These are phyloP conservation scores for Silybum marianum DNA, from an alignment of 129 eudicot species.

Conservation along the genomic window DNA sequence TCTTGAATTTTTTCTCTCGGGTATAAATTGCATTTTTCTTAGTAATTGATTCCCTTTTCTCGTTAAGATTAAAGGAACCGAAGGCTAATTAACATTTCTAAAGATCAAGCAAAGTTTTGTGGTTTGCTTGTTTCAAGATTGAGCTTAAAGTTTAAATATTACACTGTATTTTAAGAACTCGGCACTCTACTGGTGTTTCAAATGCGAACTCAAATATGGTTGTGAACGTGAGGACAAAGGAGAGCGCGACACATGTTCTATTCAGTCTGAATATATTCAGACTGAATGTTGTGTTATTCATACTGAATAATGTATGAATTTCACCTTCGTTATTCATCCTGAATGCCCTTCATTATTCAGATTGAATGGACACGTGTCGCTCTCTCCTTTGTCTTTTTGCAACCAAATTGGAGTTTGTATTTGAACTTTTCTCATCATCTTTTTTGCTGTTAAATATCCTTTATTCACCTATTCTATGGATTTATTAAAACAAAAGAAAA, in stretches of 20 bases:
- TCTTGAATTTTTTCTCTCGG: constrained; percentile 66
- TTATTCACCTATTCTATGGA: not conserved
- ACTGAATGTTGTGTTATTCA: no score
- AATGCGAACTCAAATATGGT: no score
- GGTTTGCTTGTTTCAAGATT: not conserved
- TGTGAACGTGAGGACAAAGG: no score
- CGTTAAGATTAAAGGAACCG: not conserved
- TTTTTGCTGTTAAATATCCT: not conserved
- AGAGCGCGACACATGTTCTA: no score
- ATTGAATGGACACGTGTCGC: no score
- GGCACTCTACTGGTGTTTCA: not conserved
- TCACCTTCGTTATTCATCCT: no score
- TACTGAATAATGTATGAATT: no score
- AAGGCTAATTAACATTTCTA: not conserved
- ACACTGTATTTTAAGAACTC: not conserved
- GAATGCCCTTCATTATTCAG: no score
- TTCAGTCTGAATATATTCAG: no score
- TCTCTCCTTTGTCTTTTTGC: no score
- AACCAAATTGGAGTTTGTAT: no score
- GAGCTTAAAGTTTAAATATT: not conserved
- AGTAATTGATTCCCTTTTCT: constrained; percentile 2
- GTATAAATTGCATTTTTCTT: constrained; percentile 32
- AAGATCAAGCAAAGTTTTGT: not conserved
- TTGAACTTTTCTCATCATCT: not conserved
- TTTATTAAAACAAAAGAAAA: not conserved